Conservation (phyloP, 176 grass and related monocot species). For the Tillandsia leiboldiana region DNA sequence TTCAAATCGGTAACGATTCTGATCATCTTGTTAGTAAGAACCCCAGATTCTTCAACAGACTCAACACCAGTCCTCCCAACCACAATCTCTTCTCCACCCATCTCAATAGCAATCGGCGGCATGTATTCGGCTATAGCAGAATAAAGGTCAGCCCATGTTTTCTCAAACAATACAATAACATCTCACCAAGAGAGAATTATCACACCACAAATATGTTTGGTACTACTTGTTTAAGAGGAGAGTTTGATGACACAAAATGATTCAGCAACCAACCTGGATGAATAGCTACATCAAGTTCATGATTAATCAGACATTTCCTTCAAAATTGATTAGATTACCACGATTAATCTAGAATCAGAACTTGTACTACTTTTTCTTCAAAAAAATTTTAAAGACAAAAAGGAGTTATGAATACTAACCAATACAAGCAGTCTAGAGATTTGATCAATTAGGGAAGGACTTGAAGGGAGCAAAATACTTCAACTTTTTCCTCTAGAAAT, state of each 20-base stretch:
- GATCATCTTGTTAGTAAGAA: constrained; percentile 23
- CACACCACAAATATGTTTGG: neutral
- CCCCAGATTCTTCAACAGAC: neutral
- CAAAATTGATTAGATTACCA: neutral
- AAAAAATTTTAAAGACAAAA: too few species aligned
- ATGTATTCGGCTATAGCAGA: neutral
- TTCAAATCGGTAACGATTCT: constrained; percentile 25
- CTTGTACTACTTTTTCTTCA: too few species aligned
- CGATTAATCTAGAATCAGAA: too few species aligned
- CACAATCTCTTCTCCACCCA: neutral
- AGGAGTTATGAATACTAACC: too few species aligned
- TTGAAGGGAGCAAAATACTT: too few species aligned
- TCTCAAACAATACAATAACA: too few species aligned
- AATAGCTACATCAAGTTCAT: neutral
- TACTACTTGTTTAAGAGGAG: neutral
- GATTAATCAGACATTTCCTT: neutral
- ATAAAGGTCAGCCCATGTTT: neutral
- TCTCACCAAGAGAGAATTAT: neutral
- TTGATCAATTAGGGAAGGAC: too few species aligned
- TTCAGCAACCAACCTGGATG: neutral
- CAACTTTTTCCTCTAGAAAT: too few species aligned
- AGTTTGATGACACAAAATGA: neutral
- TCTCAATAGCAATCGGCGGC: neutral
- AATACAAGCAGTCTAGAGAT: too few species aligned
- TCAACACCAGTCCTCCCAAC: too few species aligned